These are phyloP conservation scores for Solanum sejunctum DNA, from an alignment of 257 asterid genomes.

Conservation along the genomic window DNA sequence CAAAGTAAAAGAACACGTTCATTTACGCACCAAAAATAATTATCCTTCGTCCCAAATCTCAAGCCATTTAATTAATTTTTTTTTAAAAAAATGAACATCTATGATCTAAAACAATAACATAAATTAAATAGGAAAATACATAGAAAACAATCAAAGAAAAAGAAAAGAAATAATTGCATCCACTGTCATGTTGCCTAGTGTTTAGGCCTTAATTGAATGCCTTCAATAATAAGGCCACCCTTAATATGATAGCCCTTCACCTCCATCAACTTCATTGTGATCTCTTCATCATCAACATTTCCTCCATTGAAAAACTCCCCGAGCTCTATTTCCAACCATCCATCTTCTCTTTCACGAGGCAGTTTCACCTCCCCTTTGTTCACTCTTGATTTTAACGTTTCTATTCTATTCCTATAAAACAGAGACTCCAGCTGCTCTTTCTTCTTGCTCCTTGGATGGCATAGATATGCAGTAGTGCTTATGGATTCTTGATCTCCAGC, in stretches of 20 bases:
- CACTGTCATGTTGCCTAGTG: neutral
- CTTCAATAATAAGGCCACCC: constrained; percentile 2
- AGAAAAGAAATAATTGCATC: neutral
- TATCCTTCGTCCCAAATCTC: no score
- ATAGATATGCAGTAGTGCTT: constrained; percentile 6
- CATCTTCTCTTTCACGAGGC: constrained; percentile 16
- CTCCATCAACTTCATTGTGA: neutral
- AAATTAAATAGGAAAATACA: no score
- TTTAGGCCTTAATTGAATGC: constrained; percentile 9
- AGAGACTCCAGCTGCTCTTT: constrained; percentile 4
- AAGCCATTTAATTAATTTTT: no score
- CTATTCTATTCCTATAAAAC: constrained; percentile 8
- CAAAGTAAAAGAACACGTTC: neutral
- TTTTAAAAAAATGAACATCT: no score
- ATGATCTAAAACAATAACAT: no score
- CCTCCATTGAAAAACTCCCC: constrained; percentile 16
- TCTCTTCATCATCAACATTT: neutral
- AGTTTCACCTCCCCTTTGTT: neutral
- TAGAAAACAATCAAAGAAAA: neutral
- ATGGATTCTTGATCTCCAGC: neutral
- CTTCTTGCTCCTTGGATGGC: neutral
- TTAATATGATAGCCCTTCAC: constrained; percentile 6
- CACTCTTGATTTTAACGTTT: constrained; percentile 9
- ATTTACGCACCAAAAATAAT: neutral
- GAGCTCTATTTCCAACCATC: constrained; percentile 25